A percentile compares a stretch with the other conserved stretches of the same genome.
phyloP scores from a whole-genome alignment of 768 basidiomycete species.

The Auriscalpium vulgare region DNA sequence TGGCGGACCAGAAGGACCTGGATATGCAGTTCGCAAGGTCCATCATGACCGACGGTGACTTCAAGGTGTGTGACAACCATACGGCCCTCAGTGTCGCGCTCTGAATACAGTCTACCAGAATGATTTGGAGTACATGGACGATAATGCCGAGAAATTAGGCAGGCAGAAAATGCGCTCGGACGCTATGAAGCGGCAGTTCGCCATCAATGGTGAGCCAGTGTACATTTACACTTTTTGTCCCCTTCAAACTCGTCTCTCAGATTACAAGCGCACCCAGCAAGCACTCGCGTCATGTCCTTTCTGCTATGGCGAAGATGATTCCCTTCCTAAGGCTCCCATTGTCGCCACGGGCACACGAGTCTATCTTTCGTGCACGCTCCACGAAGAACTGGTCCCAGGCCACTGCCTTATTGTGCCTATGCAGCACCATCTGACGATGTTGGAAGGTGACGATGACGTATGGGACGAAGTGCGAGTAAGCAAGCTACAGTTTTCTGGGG shows the following conservation, averaged over 20 bases:
- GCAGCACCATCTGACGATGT: conserved; percentile 83
- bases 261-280: conserved; percentile 92
- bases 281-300: conserved; percentile 79
- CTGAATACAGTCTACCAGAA: conserved; percentile 36
- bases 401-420: conserved; percentile 96
- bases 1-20: conserved; percentile 84
- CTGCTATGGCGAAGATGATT: conserved; percentile 91
- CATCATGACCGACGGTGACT: conserved; percentile 84
- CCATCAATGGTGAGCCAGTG: conserved; percentile 65
- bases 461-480: conserved; percentile 95
- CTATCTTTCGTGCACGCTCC: conserved; percentile 84
- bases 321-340: conserved; percentile 77
- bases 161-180: conserved; percentile 94
- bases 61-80: conserved; percentile 45
- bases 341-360: conserved; percentile 85
- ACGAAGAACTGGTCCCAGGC: conserved; percentile 83
- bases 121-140: conserved; percentile 91
- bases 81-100: not conserved
- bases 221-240: not conserved
- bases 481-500: not conserved
- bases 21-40: conserved; percentile 85
- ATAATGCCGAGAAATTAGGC: conserved; percentile 89
- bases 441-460: conserved; percentile 94
- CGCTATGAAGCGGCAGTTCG: conserved; percentile 94
- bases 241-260: conserved; percentile 31